phyloP scores from a whole-genome alignment of 2,329 filamentous ascomycete species.

The Rutstroemia sp. region DNA sequence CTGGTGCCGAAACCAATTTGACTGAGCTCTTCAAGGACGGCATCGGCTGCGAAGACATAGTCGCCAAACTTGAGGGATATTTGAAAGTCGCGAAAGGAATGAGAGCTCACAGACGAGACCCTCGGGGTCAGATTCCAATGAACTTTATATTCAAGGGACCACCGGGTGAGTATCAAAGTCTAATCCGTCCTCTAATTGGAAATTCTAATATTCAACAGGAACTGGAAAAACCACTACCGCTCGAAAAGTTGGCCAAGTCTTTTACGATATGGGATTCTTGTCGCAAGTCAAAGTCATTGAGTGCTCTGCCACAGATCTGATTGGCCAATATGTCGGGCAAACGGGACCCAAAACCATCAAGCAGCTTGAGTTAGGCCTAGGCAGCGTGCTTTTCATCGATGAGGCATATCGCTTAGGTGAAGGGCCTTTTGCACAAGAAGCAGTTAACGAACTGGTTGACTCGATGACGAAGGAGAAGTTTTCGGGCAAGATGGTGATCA shows the following conservation, averaged over 20 bases:
- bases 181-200: background rate
- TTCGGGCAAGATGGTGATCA: slow-evolving; percentile 43
- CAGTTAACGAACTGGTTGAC: slow-evolving; percentile 64
- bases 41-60: slow-evolving; percentile 43
- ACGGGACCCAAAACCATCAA: slow-evolving; percentile 60
- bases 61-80: slow-evolving; percentile 42
- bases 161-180: slow-evolving; percentile 37
- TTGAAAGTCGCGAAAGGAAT: slow-evolving; percentile 38
- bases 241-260: slow-evolving; percentile 66
- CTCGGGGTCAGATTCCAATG: slow-evolving; percentile 44
- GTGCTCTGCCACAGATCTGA: slow-evolving; percentile 59
- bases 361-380: slow-evolving; percentile 44
- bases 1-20: slow-evolving; percentile 35
- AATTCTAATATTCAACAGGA: slow-evolving; percentile 29
- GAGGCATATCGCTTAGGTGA: slow-evolving; percentile 49
- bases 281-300: slow-evolving; percentile 52
- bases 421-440: slow-evolving; percentile 47
- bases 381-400: slow-evolving; percentile 51
- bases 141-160: slow-evolving; percentile 53
- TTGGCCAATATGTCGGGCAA: slow-evolving; percentile 62
- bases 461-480: slow-evolving; percentile 39
- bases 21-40: slow-evolving; percentile 40
- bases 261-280: slow-evolving; percentile 67
- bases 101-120: slow-evolving; percentile 39
- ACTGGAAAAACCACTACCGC: slow-evolving; percentile 71